A percentile compares a stretch with the other conserved stretches of the same genome.
phyloP scores from a whole-genome alignment of 1,284 basidiomycete genomes.

The Ceratobasidium sp. region DNA sequence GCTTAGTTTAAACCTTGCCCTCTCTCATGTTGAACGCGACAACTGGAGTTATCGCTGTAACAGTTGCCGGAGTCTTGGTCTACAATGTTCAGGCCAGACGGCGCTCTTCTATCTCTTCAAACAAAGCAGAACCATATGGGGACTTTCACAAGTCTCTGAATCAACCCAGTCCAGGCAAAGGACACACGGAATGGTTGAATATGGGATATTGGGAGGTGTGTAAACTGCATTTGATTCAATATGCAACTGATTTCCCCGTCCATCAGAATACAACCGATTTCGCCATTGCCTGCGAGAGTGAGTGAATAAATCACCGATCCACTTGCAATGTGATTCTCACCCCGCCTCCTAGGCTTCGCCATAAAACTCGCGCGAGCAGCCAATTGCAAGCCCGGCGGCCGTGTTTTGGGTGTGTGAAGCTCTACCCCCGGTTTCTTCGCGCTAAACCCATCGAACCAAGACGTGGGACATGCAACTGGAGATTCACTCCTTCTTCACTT shows the following conservation, averaged over 20 bases:
- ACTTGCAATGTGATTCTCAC: not conserved
- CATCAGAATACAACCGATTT: constrained; percentile 65
- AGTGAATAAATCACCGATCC: not conserved
- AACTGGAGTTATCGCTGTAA: not conserved
- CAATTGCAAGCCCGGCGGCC: constrained; percentile 58
- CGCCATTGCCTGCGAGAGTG: constrained; percentile 72
- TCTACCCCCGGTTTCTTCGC: not conserved
- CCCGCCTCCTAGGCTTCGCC: constrained; percentile 64
- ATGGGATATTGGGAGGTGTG: constrained; percentile 75
- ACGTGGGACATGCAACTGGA: constrained; percentile 79
- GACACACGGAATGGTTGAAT: constrained; percentile 72
- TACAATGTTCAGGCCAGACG: not conserved
- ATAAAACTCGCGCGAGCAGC: constrained; percentile 65
- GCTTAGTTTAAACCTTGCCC: not conserved
- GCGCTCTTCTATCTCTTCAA: not conserved
- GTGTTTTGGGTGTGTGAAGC: constrained; percentile 65
- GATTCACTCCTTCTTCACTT: constrained; percentile 72
- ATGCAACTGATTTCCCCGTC: constrained; percentile 6
- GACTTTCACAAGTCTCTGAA: constrained; percentile 28
- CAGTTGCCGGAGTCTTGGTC: not conserved
- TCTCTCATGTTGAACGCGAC: not conserved
- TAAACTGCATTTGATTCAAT: constrained; percentile 17
- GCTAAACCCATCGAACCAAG: constrained; percentile 55
- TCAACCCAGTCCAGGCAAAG: not conserved
- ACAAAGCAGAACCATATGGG: constrained; percentile 30